phyloP scores from a whole-genome alignment of 2,329 filamentous ascomycete genomes.

The Eurotiales sp. region DNA sequence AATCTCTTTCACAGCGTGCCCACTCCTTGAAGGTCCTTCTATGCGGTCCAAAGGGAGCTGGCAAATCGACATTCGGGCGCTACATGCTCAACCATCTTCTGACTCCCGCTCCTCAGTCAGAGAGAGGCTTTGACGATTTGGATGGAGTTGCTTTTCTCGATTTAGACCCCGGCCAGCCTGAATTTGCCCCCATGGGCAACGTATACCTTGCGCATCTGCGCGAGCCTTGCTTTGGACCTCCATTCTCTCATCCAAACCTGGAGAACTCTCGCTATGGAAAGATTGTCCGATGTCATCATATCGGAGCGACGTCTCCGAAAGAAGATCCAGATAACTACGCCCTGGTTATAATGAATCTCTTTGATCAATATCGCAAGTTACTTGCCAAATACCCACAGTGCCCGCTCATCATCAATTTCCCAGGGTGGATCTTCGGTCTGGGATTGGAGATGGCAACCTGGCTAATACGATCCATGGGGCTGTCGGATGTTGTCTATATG shows the following conservation, averaged over 20 bases:
- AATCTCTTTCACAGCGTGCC: conserved; percentile 39
- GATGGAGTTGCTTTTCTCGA: conserved; percentile 54
- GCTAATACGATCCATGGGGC: conserved; percentile 43
- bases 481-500: conserved; percentile 54
- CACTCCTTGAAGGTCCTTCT: conserved; percentile 44
- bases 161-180: conserved; percentile 57
- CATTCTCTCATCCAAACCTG: conserved; percentile 50
- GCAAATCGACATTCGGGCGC: conserved; percentile 59
- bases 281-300: conserved; percentile 50
- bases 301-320: conserved; percentile 52
- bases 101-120: conserved; percentile 33
- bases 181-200: conserved; percentile 57
- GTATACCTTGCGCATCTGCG: conserved; percentile 54
- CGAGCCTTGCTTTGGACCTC: conserved; percentile 52
- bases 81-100: conserved; percentile 55
- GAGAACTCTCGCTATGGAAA: conserved; percentile 31
- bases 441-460: conserved; percentile 48
- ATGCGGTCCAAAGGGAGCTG: conserved; percentile 54
- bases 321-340: conserved; percentile 57
- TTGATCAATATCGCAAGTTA: conserved; percentile 45
- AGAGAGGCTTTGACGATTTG: conserved; percentile 26
- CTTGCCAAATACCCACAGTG: conserved; percentile 38
- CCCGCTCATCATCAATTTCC: conserved; percentile 56
- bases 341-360: conserved; percentile 50
- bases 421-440: conserved; percentile 53